Base-by-base conservation (phyloP, 768 basidiomycete species). In the Suillus decipiens region DNA sequence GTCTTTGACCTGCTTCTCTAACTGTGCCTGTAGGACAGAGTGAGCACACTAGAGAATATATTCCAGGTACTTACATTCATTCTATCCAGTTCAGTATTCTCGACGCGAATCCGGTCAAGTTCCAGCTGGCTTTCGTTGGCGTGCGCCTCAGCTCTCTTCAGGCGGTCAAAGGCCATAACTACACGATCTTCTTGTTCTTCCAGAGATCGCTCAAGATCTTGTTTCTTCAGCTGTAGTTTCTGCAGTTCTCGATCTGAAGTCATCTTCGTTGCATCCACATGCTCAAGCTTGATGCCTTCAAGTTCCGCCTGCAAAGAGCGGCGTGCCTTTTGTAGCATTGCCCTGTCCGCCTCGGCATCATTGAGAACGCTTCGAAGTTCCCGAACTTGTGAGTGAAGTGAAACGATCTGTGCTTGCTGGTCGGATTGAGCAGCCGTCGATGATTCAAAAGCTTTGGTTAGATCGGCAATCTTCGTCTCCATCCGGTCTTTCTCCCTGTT, bases 1-100 rank as follows among this genome's bases (percentile, higher is more conserved):
- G 59, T 94, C 93, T 70, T 93, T 93, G 71, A 90, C 81, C 70
- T 92, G 89, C 71, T 92, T 94, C 78, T 95, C 92, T 19, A 95
- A 79, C 65, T 82, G 86, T 12, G 90, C 91, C 93, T 95, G 63
- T 41, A 45, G 41, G 67, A 48, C 42, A 47, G 63, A 54, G 50
- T 67, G 34, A 66, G 58, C 33, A 43, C 19, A 42, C 28, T 10
- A 17, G 34, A 58, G n/a, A 11, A 9, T 47, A 24, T 42, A 33
- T 22, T 24, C 45, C 22, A 17, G 24, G n/a, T 37, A 68, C 79
- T 67, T 67, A 93, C 93, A 69, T 95, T 95, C 55, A 83, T 77
- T 71, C 86, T 86, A 64, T 95, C 93, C 43, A 95, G 74, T 65
- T 89, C 86, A 0, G 91, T 89, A 69, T 94, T 94, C 73, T 93